Conservation (phyloP, 1,284 basidiomycete genomes). For the Cryptococcus deneoformans region DNA sequence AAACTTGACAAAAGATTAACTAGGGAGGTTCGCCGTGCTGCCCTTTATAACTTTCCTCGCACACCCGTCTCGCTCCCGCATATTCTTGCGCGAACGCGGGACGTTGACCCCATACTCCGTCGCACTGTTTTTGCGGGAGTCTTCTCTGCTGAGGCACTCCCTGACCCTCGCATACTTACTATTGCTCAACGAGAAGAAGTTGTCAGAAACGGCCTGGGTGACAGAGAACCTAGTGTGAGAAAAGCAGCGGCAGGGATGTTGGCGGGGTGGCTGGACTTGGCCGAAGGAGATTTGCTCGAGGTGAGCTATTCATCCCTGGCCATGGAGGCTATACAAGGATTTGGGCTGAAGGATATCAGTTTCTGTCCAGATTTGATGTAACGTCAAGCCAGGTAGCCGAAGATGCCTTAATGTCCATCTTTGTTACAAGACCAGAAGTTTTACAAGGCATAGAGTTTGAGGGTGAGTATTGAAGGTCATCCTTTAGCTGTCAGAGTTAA, state of each 20-base stretch:
- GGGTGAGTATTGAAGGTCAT: conserved; percentile 53
- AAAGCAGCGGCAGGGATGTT: conserved; percentile 74
- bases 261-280: conserved; percentile 69
- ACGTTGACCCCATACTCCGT: conserved; percentile 78
- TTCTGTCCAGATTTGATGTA: conserved; percentile 65
- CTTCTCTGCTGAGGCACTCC: conserved; percentile 54
- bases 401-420: conserved; percentile 63
- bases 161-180: conserved; percentile 65
- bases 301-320: conserved; percentile 22
- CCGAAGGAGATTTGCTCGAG: conserved; percentile 53
- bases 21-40: conserved; percentile 87
- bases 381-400: conserved; percentile 59
- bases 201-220: conserved; percentile 78
- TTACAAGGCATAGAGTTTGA: conserved; percentile 68
- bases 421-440: conserved; percentile 60
- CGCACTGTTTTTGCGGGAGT: conserved; percentile 74
- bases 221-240: conserved; percentile 78
- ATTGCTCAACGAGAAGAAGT: conserved; percentile 75
- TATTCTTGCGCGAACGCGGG: conserved; percentile 77
- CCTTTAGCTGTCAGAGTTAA: not conserved
- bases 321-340: not conserved
- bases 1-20: not conserved
- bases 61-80: conserved; percentile 61
- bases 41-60: conserved; percentile 74
- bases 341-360: conserved; percentile 50